phyloP scores from a whole-genome alignment of 2,329 filamentous ascomycete species.

The Penicillium griseofulvum region DNA sequence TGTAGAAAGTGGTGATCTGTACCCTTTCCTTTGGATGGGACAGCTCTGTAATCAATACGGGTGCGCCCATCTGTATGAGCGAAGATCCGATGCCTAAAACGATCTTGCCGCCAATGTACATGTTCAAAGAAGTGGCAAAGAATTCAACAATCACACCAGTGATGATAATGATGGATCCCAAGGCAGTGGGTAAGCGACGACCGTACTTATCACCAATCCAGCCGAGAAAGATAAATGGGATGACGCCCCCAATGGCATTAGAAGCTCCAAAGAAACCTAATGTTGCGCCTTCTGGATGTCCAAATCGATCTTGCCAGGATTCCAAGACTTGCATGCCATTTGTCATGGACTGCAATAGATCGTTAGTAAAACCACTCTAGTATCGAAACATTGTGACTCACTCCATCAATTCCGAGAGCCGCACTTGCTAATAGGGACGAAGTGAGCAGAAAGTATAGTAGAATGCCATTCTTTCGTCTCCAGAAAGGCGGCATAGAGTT shows the following conservation, averaged over 20 bases:
- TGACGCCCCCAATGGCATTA: slow-evolving; percentile 23
- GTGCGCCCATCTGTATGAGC: slow-evolving; percentile 42
- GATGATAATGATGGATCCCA: slow-evolving; percentile 38
- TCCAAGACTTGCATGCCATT: slow-evolving; percentile 48
- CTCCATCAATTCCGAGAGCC: slow-evolving; percentile 45
- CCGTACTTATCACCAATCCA: slow-evolving; percentile 24
- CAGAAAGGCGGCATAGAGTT: slow-evolving; percentile 21
- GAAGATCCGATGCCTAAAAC: slow-evolving; percentile 25
- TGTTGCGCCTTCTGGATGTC: slow-evolving; percentile 22
- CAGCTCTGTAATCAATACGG: slow-evolving; percentile 46
- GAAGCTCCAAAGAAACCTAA: slow-evolving; percentile 25
- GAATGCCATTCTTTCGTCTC: slow-evolving; percentile 41
- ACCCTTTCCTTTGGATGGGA: slow-evolving; percentile 43
- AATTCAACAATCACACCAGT: slow-evolving; percentile 28
- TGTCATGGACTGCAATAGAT: slow-evolving; percentile 42
- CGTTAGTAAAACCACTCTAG: slow-evolving; percentile 17
- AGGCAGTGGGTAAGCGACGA: slow-evolving; percentile 21
- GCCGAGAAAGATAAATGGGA: slow-evolving; percentile 22
- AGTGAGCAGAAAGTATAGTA: slow-evolving; percentile 46
- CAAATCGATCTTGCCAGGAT: slow-evolving; percentile 41
- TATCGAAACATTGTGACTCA: slow-evolving; percentile 22
- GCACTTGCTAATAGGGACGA: slow-evolving; percentile 45
- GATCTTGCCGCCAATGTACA: slow-evolving; percentile 27
- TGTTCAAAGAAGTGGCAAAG: slow-evolving; percentile 25
- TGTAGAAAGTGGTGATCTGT: slow-evolving; percentile 41